Evolutionary conservation across 192 early-diverging fungal species (phyloP).

Genomic region (Linnemannia zychae): DNA sequence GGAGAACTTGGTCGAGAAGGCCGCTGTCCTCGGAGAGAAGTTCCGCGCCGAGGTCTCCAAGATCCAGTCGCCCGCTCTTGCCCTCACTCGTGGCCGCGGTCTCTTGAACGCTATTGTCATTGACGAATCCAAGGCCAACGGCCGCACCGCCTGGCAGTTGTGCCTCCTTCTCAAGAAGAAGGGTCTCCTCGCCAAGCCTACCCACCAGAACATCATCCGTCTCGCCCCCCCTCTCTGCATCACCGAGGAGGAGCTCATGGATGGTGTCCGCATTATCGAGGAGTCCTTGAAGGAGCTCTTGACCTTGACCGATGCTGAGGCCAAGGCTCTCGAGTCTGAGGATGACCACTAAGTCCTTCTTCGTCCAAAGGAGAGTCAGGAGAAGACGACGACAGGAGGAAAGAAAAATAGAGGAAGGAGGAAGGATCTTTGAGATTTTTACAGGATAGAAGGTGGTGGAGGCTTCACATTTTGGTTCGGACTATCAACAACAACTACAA

Average conservation of each 20-base stretch:
- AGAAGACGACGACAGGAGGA: not conserved
- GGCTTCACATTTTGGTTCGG: constrained; percentile 40
- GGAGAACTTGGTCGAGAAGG: constrained; percentile 88
- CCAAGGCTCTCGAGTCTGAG: constrained; percentile 56
- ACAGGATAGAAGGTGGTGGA: constrained; percentile 46
- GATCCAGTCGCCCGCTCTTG: constrained; percentile 84
- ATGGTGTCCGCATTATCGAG: constrained; percentile 86
- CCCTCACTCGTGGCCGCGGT: constrained; percentile 90
- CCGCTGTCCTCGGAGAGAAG: constrained; percentile 81
- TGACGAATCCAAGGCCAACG: constrained; percentile 80
- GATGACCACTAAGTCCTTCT: constrained; percentile 39
- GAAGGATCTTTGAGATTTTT: constrained; percentile 43
- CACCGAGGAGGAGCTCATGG: constrained; percentile 89
- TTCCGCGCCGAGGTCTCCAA: constrained; percentile 85
- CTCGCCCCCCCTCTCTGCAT: constrained; percentile 96
- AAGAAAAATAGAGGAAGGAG: constrained; percentile 13
- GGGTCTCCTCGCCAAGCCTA: constrained; percentile 97
- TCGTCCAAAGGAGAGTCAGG: not conserved
- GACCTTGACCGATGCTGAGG: constrained; percentile 49
- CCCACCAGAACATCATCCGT: constrained; percentile 98
- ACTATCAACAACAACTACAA: constrained; percentile 9
- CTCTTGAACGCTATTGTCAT: constrained; percentile 97
- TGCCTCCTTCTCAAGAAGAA: constrained; percentile 94
- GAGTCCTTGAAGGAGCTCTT: constrained; percentile 81
- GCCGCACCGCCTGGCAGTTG: constrained; percentile 97